Percentiles rank a stretch among this genome's conserved stretches.
These are phyloP conservation scores for Cryptococcus maquisensis DNA, from an alignment of 1,284 basidiomycete species.

Conservation along the genomic window DNA sequence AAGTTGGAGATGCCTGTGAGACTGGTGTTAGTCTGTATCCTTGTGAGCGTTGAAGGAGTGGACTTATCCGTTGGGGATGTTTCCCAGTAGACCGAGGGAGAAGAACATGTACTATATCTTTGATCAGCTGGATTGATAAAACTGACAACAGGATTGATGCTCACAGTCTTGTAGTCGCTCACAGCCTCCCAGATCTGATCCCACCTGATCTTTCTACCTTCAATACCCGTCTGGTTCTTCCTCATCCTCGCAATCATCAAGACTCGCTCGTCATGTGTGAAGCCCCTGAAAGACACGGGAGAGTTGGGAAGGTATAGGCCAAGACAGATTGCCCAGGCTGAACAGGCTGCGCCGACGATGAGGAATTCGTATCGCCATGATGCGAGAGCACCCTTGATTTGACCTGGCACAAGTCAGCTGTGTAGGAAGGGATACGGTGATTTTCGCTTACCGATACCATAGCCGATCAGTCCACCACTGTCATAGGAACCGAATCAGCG, in stretches of 20 bases:
- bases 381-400: conserved; percentile 45
- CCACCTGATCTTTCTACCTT: conserved; percentile 47
- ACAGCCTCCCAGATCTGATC: conserved; percentile 49
- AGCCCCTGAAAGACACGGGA: conserved; percentile 37
- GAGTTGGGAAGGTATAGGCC: conserved; percentile 44
- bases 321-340: conserved; percentile 39
- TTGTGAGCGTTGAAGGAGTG: too few species aligned
- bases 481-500: conserved; percentile 21
- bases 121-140: too few species aligned
- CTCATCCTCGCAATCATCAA: conserved; percentile 49
- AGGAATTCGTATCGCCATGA: conserved; percentile 49
- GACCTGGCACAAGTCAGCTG: conserved; percentile 17
- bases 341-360: conserved; percentile 45
- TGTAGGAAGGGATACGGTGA: background rate
- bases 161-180: conserved; percentile 37
- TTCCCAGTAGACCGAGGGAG: conserved; percentile 42
- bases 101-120: conserved; percentile 30
- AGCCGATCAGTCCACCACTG: conserved; percentile 6
- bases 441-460: conserved; percentile 20
- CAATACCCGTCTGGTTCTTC: conserved; percentile 49
- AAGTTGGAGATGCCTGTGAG: conserved; percentile 40
- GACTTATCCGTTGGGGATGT: conserved; percentile 42
- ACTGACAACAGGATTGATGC: background rate
- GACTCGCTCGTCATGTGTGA: conserved; percentile 48
- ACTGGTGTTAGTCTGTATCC: too few species aligned